Evolutionary conservation across 73 alveolate genomes (phyloP).

Genomic region (Paramecium primaurelia): DNA sequence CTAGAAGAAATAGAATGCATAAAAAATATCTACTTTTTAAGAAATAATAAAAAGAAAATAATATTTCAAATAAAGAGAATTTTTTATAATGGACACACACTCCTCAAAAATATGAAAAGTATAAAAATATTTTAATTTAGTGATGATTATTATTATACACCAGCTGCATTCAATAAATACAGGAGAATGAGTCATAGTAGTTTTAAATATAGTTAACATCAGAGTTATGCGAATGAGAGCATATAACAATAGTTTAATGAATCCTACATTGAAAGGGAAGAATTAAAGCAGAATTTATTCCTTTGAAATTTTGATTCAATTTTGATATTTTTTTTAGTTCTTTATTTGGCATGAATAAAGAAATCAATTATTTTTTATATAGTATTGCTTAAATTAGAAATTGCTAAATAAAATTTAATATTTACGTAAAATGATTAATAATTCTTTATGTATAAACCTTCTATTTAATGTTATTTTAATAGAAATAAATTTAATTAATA

Average conservation of each 20-base stretch:
- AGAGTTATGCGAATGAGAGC: neutral
- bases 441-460: too few species aligned
- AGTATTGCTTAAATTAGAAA: too few species aligned
- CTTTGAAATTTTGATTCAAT: neutral
- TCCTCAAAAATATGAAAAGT: slow-evolving; percentile 19
- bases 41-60: neutral
- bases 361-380: neutral
- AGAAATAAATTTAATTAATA: too few species aligned
- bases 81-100: neutral
- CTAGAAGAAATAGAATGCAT: slow-evolving; percentile 49
- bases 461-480: too few species aligned
- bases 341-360: neutral
- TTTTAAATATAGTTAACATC: neutral
- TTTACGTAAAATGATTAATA: too few species aligned
- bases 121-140: neutral
- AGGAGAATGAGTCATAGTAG: neutral
- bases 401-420: too few species aligned
- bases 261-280: neutral
- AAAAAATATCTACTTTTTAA: neutral
- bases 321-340: neutral
- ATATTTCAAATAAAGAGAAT: neutral
- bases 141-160: slow-evolving; percentile 31
- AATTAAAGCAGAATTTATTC: neutral
- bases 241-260: neutral
- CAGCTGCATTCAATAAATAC: slow-evolving; percentile 26